Percentiles rank a stretch among this genome's conserved stretches.
Evolutionary conservation across 495 filamentous ascomycete species (phyloP).

Genomic region (Tuber microsphaerosporum): DNA sequence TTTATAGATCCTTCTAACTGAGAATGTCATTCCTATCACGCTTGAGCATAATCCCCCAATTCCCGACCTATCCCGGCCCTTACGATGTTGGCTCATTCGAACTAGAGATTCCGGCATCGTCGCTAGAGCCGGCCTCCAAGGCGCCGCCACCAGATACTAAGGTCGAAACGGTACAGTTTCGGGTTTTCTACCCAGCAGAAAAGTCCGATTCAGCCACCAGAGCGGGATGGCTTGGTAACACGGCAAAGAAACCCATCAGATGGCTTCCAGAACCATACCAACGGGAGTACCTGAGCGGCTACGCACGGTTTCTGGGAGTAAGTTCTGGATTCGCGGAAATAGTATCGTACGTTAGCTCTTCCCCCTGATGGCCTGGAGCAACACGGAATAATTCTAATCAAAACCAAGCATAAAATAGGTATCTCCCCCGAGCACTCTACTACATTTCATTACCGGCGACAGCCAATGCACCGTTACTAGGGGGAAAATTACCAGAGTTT

Average conservation of each 20-base stretch:
- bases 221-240: constrained; percentile 19
- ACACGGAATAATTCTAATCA: background rate
- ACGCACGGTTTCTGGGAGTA: constrained; percentile 60
- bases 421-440: constrained; percentile 59
- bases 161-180: constrained; percentile 62
- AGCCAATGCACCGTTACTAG: constrained; percentile 34
- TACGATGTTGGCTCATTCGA: constrained; percentile 68
- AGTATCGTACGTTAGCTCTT: constrained; percentile 51
- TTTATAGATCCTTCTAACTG: background rate
- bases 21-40: constrained; percentile 35
- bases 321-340: constrained; percentile 51
- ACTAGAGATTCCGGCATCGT: constrained; percentile 60
- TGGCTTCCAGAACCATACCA: constrained; percentile 69
- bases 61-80: constrained; percentile 63
- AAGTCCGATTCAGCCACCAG: constrained; percentile 33
- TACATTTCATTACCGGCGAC: constrained; percentile 57
- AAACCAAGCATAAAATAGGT: constrained; percentile 42
- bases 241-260: constrained; percentile 45
- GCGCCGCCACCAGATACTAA: constrained; percentile 46
- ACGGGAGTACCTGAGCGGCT: constrained; percentile 58
- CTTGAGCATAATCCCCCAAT: constrained; percentile 49
- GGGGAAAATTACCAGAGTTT: constrained; percentile 28
- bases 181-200: constrained; percentile 66
- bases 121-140: constrained; percentile 49
- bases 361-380: background rate